Conservation (phyloP, 106 monocot species). For the Triglochin maritima region DNA sequence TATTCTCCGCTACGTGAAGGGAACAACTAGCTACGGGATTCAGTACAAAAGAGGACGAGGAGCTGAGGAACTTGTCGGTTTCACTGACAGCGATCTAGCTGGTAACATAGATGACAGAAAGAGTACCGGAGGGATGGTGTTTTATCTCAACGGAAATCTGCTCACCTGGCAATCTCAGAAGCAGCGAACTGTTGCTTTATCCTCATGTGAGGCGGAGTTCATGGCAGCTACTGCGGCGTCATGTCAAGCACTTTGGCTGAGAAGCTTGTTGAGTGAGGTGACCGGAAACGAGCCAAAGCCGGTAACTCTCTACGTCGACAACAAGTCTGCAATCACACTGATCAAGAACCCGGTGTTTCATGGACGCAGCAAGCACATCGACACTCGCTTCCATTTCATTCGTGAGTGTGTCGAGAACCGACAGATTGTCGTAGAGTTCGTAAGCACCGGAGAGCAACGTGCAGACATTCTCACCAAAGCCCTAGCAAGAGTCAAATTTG, state of each 20-base stretch:
- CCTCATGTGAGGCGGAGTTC: not conserved
- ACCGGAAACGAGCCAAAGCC: not conserved
- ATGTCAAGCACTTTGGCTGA: not conserved
- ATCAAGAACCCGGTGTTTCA: not conserved
- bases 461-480: not conserved
- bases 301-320: not conserved
- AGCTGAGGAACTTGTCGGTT: not conserved
- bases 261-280: not conserved
- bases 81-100: not conserved
- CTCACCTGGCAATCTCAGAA: too few species aligned
- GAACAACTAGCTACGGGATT: not conserved
- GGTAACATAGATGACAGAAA: too few species aligned
- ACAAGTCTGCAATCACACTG: not conserved
- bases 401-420: not conserved
- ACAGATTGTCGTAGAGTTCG: not conserved
- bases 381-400: not conserved
- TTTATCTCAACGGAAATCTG: too few species aligned
- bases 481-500: not conserved
- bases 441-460: not conserved
- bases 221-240: not conserved
- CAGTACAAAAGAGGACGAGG: too few species aligned
- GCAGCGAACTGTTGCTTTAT: too few species aligned
- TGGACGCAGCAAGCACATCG: not conserved
- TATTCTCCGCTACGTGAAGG: constrained; percentile 11
- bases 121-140: too few species aligned